phyloP scores from a whole-genome alignment of 2,329 filamentous ascomycete species.

The Lecanoromycetidae sp. region DNA sequence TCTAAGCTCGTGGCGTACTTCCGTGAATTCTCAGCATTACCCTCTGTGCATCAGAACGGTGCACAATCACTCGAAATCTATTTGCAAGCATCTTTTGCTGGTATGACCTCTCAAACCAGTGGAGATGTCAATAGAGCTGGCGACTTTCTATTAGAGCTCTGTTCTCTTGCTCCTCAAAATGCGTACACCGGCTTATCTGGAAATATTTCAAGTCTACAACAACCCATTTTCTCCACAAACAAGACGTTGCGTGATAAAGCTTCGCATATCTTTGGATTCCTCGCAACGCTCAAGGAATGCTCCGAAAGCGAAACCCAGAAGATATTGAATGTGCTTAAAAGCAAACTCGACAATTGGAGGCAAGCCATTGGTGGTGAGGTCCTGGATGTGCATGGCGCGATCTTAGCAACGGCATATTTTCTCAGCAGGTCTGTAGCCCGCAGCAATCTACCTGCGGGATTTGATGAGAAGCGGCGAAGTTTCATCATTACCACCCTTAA shows the following conservation, averaged over 20 bases:
- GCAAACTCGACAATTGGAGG: slow-evolving; percentile 41
- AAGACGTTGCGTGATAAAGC: slow-evolving; percentile 53
- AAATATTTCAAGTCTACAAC: slow-evolving; percentile 42
- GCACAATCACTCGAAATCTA: slow-evolving; percentile 28
- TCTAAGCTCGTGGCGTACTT: slow-evolving; percentile 46
- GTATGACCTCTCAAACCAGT: slow-evolving; percentile 30
- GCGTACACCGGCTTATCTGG: slow-evolving; percentile 39
- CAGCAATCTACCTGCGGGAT: slow-evolving; percentile 22
- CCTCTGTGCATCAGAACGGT: background rate
- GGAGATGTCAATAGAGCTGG: slow-evolving; percentile 34
- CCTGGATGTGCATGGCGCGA: slow-evolving; percentile 48
- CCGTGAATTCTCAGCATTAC: slow-evolving; percentile 22
- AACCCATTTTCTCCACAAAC: slow-evolving; percentile 58
- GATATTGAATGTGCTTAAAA: slow-evolving; percentile 36
- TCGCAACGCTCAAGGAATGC: slow-evolving; percentile 51
- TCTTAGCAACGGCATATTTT: slow-evolving; percentile 47
- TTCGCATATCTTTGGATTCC: slow-evolving; percentile 61
- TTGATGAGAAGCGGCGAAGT: slow-evolving; percentile 27
- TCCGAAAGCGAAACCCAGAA: slow-evolving; percentile 31
- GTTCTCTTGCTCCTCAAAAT: slow-evolving; percentile 42
- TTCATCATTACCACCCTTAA: slow-evolving; percentile 37
- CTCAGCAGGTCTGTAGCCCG: slow-evolving; percentile 47
- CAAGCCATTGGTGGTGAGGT: slow-evolving; percentile 47
- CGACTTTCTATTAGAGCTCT: slow-evolving; percentile 41
- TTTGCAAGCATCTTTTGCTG: slow-evolving; percentile 35